Percentiles rank a stretch among this genome's conserved stretches.
Evolutionary conservation across 2,329 filamentous ascomycete genomes (phyloP).

Genomic region (Bipolaris zeicola): DNA sequence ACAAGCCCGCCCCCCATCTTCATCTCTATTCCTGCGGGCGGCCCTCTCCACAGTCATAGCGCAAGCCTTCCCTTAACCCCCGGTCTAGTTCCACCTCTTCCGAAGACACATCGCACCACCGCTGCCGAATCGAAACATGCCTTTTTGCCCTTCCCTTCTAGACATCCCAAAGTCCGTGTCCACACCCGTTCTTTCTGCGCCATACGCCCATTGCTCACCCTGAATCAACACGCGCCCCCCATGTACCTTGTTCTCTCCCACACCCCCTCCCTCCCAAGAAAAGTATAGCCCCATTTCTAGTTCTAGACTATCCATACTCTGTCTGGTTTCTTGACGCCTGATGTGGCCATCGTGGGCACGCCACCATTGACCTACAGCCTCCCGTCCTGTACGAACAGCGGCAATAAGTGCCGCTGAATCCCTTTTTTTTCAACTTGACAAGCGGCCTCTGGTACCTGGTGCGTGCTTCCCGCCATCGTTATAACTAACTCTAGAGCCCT

Average conservation of each 20-base stretch:
- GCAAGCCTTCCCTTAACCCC: slow-evolving; percentile 34
- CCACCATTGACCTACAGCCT: slow-evolving; percentile 39
- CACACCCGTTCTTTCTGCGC: slow-evolving; percentile 35
- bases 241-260: slow-evolving; percentile 21
- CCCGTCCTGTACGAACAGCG: slow-evolving; percentile 28
- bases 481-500: slow-evolving; percentile 33
- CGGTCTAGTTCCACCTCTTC: slow-evolving; percentile 28
- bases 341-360: slow-evolving; percentile 29
- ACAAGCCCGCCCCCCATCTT: slow-evolving; percentile 32
- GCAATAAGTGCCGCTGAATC: slow-evolving; percentile 32
- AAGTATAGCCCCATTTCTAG: slow-evolving; percentile 30
- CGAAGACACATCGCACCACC: slow-evolving; percentile 34
- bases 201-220: slow-evolving; percentile 36
- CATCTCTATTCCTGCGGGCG: slow-evolving; percentile 32
- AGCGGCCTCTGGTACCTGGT: slow-evolving; percentile 39
- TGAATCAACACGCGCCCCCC: slow-evolving; percentile 22
- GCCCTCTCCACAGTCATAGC: slow-evolving; percentile 37
- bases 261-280: slow-evolving; percentile 8
- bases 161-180: slow-evolving; percentile 28
- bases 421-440: slow-evolving; percentile 25
- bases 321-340: slow-evolving; percentile 25
- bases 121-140: slow-evolving; percentile 41
- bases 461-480: slow-evolving; percentile 39
- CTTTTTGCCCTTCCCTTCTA: slow-evolving; percentile 31
- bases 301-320: slow-evolving; percentile 31